Evolutionary conservation across 2,329 filamentous ascomycete genomes (phyloP), one percentile per base, ranked within the genome.

Genomic region (Claviceps capensis): DNA sequence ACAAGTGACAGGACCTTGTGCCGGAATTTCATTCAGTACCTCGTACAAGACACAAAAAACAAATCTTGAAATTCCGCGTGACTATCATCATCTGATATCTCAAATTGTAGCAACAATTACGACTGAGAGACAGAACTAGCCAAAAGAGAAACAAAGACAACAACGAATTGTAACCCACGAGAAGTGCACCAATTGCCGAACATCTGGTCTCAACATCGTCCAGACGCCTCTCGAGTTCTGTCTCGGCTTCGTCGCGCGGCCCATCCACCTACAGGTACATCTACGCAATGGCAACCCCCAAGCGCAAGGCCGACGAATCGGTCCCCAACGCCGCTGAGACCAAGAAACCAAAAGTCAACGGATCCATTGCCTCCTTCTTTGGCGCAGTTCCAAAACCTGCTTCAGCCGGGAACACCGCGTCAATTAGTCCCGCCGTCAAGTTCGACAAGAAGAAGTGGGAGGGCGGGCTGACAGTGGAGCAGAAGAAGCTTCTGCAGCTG

Each of bases 371-470:
- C 30, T 86, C 88, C 16, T 97, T 97, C 75, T 97, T 98, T 62
- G 79, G 81, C 14, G 74, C 79, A 17, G 60, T 57, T 16, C 82
- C 88, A 5, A 86, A 85, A 64, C 60, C 70, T 16, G 19, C 17
- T 9, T 11, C 48, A 2, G 11, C 64, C 11, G 62, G 63, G 22
- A 62, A 61, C 6, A 54, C 60, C 42, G 50, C 64, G 16, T 58
- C 64, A 36, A 55, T 67, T 4, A 57, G 70, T 37, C 60, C 68
- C 5, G 59, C 65, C 37, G 56, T 65, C 53, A 86, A 79, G 58
- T 97, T 96, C 65, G 78, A 96, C 73, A 96, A 95, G 73, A 80
- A 81, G 46, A 88, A 86, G 68, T 98, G 93, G 93, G 75, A 90
- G n/a, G 79, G 80, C 19, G 78, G 79, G 53, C 75, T 98, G 56